These are phyloP conservation scores for Beauveria sp. DNA, from an alignment of 2,329 filamentous ascomycete species.

Conservation along the genomic window DNA sequence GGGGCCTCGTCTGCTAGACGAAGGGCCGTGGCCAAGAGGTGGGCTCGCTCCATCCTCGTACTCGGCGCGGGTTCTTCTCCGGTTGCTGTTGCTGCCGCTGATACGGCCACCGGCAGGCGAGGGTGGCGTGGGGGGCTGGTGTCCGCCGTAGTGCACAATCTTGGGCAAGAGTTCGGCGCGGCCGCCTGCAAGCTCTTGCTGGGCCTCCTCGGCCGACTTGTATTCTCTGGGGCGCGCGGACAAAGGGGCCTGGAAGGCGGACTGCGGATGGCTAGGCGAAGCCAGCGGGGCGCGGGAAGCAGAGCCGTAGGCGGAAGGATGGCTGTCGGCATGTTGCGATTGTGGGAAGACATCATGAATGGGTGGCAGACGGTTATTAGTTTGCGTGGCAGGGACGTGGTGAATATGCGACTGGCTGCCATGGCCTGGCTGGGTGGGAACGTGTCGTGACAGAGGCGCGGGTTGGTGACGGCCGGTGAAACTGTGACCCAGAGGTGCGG, in stretches of 20 bases:
- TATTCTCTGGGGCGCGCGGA: constrained; percentile 72
- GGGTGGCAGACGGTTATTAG: constrained; percentile 83
- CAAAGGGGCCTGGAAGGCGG: constrained; percentile 42
- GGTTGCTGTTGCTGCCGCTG: constrained; percentile 43
- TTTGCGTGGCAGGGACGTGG: constrained; percentile 80
- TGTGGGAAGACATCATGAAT: constrained; percentile 94
- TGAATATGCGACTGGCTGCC: constrained; percentile 85
- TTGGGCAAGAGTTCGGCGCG: constrained; percentile 86
- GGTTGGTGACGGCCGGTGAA: constrained; percentile 86
- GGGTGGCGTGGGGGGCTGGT: constrained; percentile 87
- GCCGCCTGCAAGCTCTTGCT: constrained; percentile 83
- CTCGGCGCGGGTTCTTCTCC: constrained; percentile 72
- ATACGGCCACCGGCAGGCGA: constrained; percentile 54
- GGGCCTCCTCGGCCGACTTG: constrained; percentile 90
- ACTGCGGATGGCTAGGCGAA: constrained; percentile 66
- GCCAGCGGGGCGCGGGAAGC: constrained; percentile 62
- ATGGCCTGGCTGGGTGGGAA: constrained; percentile 73
- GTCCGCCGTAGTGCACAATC: constrained; percentile 89
- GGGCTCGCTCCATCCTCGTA: constrained; percentile 90
- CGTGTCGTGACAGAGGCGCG: constrained; percentile 67
- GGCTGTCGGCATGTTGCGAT: constrained; percentile 53
- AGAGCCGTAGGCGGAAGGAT: constrained; percentile 47
- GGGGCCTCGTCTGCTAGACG: constrained; percentile 53
- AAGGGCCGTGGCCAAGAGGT: constrained; percentile 68
- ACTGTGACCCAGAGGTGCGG: constrained; percentile 86